Conservation (phyloP, 2,329 filamentous ascomycete genomes). For the Aspergillus sp. region DNA sequence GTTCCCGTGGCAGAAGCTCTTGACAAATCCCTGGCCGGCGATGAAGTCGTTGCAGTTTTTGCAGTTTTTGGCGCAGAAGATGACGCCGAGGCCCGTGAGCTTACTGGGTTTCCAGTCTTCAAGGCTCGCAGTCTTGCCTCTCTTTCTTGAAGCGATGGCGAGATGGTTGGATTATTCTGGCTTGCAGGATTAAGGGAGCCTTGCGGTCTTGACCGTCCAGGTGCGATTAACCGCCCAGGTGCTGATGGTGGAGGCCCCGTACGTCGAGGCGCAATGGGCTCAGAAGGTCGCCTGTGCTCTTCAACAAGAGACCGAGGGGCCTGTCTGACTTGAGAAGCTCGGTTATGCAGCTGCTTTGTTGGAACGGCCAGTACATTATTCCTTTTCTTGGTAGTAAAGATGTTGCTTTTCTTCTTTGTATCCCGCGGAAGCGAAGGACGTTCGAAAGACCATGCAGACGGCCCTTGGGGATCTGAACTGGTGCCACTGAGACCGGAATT, state of each 20-base stretch:
- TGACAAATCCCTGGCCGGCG: slow-evolving; percentile 1
- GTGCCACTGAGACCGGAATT: slow-evolving; percentile 3
- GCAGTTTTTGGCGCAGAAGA: background rate
- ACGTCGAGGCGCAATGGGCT: slow-evolving; percentile 11
- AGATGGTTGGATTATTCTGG: too few species aligned
- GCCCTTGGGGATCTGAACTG: slow-evolving; percentile 7
- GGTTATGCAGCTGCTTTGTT: slow-evolving; percentile 36
- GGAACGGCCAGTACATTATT: slow-evolving; percentile 34
- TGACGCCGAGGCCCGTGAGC: slow-evolving; percentile 3
- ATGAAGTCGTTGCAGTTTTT: background rate
- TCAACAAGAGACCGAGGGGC: slow-evolving; percentile 40
- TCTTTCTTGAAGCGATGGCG: slow-evolving; percentile 18
- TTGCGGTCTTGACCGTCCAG: background rate
- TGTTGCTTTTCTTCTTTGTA: slow-evolving; percentile 26
- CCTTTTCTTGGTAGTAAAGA: slow-evolving; percentile 31
- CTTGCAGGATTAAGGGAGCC: background rate
- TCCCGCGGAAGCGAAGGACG: slow-evolving; percentile 15
- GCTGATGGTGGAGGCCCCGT: slow-evolving; percentile 8
- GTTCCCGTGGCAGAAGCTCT: background rate
- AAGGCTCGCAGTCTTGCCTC: slow-evolving; percentile 28
- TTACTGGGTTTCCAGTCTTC: slow-evolving; percentile 18
- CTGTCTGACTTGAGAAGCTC: slow-evolving; percentile 31
- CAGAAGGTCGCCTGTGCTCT: slow-evolving; percentile 28
- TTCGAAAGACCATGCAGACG: slow-evolving; percentile 19
- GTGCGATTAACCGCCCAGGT: slow-evolving; percentile 12